These are phyloP conservation scores for Solanum chaucha DNA, from an alignment of 257 asterid species.

Conservation along the genomic window DNA sequence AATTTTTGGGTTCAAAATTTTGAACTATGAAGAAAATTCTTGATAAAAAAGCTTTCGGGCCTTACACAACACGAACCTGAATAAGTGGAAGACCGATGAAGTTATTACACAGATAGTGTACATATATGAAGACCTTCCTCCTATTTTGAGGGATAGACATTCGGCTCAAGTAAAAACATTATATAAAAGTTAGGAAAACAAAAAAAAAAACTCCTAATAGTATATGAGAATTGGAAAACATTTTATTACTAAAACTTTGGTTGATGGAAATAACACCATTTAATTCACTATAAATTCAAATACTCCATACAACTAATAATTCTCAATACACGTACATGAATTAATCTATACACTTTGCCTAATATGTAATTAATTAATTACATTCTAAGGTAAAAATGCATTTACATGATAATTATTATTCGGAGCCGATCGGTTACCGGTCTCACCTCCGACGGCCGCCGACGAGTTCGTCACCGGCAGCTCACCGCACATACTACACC, in stretches of 20 bases:
- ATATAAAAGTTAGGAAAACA: neutral
- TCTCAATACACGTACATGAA: neutral
- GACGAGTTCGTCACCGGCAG: neutral
- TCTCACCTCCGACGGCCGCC: neutral
- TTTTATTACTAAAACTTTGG: neutral
- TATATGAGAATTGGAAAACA: neutral
- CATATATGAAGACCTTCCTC: neutral
- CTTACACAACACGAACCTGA: neutral
- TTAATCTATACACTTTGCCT: neutral
- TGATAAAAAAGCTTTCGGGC: neutral
- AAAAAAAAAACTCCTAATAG: neutral
- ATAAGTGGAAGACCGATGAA: too few relatives aligned
- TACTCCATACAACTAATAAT: neutral
- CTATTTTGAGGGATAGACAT: neutral
- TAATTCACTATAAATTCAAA: too few relatives aligned
- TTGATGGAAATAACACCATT: neutral
- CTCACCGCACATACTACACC: slow-evolving; percentile 19
- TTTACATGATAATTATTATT: neutral
- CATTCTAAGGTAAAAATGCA: slow-evolving; percentile 2
- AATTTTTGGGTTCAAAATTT: neutral
- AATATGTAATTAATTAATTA: neutral
- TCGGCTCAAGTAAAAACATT: rapidly evolving
- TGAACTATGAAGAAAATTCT: neutral
- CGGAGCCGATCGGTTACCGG: neutral
- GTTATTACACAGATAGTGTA: neutral